Percentiles rank a stretch among this genome's conserved stretches.
These are phyloP conservation scores for Pestalotiopsis fici DNA, from an alignment of 2,329 filamentous ascomycete genomes.

Conservation along the genomic window DNA sequence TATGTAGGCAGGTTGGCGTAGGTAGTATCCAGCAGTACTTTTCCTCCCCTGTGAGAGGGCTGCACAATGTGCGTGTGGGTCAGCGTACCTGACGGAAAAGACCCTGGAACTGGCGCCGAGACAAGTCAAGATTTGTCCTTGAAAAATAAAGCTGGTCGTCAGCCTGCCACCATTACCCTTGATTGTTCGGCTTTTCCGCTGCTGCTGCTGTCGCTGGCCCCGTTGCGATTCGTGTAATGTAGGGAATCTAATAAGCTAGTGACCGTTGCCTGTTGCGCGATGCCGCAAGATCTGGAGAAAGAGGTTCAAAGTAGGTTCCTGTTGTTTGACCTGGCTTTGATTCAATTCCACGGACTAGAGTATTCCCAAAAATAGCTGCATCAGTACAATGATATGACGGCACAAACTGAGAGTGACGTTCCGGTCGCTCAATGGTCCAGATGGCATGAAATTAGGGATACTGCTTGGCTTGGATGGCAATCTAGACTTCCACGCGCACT, in stretches of 20 bases:
- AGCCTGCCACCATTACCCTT: not conserved
- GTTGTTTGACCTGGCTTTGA: not conserved
- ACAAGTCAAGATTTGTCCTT: not conserved
- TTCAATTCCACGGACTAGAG: not conserved
- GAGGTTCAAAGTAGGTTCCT: not conserved
- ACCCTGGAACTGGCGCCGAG: not conserved
- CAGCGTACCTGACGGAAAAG: not conserved
- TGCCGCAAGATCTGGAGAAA: not conserved
- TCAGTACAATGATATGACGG: not conserved
- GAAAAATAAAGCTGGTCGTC: not conserved
- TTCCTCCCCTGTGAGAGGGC: not conserved
- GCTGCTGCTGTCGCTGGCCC: not conserved
- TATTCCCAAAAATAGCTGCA: not conserved
- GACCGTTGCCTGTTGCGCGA: slow-evolving; percentile 1
- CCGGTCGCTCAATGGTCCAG: not conserved
- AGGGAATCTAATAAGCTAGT: not conserved
- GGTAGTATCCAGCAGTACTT: not conserved
- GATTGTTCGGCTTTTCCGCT: not conserved
- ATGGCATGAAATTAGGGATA: not conserved
- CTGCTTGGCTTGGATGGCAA: not conserved
- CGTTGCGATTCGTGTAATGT: too few relatives aligned
- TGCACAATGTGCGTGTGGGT: slow-evolving; percentile 4
- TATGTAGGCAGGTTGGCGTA: not conserved
- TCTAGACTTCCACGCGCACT: not conserved
- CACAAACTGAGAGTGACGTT: not conserved